Base-by-base conservation (phyloP, 2,329 filamentous ascomycete genomes). In the Stemphylium lycopersici region DNA sequence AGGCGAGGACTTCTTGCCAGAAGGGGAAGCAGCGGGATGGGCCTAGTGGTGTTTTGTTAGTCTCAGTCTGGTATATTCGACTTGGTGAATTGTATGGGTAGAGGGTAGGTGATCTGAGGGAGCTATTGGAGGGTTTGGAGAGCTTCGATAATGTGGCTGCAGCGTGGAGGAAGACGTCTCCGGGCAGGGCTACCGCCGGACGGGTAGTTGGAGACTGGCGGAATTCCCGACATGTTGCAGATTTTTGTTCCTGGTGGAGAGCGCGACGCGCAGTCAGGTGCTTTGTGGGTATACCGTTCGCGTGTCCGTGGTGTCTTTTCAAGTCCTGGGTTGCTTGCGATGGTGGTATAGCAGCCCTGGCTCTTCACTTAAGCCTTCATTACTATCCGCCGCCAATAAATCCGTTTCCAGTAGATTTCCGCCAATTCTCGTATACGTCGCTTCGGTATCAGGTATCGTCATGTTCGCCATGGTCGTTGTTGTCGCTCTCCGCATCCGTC, bases 1-100 rank as follows among this genome's bases (percentile, higher is more conserved):
- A 99, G 71, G 92, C 92, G 76, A 99, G 90, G 64, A 98, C 87
- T 80, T 99, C 95, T 81, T 99, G 95, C 95, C 95, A 99, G 86
- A 97, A 99, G 75, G 93, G 91, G 83, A 96, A 98, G 87, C 95
- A 99, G 78, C 93, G 90, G 69, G 82, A 84, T 64, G 84, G 84
- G 71, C 87, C 86, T 89, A 70, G 6, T 8, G 10, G 26, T 2
- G 0, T 11, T 24, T 36, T 29, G 36, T 52, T 42, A 55, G 52
- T 33, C 7, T 15, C 3, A 3, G n/a, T 2, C 3, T 18, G 13
- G n/a, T 6, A 6, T 6, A 2, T 6, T 2, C 1, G 8, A 2
- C 7, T 22, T 15, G 12, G 10, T 10, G 13, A 4, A 6, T 4
- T 31, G 11, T 26, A 24, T 43, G 16, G 24, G 20, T 16, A n/a